Evolutionary conservation across 2,329 filamentous ascomycete species (phyloP).

Genomic region (Cladobotryum mycophilum): DNA sequence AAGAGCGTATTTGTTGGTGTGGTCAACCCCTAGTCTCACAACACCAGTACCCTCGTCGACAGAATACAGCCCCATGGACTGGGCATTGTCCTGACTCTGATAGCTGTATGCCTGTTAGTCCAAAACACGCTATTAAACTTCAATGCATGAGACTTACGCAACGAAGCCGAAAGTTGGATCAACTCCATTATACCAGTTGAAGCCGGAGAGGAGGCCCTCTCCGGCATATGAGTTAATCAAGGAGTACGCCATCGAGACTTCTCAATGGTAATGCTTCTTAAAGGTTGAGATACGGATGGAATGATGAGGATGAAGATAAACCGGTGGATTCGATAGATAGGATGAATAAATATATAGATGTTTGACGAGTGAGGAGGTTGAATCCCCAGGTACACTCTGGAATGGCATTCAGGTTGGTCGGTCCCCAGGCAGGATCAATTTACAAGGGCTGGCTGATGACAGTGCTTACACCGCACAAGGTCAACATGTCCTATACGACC

Average conservation of each 20-base stretch:
- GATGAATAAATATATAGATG: constrained; percentile 5
- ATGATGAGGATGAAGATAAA: neutral
- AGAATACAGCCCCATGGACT: constrained; percentile 34
- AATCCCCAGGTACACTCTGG: neutral
- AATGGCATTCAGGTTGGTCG: neutral
- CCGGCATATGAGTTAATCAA: constrained; percentile 38
- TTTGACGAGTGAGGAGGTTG: too few relatives aligned
- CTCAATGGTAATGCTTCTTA: neutral
- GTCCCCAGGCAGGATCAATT: neutral
- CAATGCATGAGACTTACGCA: constrained; percentile 41
- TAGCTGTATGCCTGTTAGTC: constrained; percentile 30
- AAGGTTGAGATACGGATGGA: neutral
- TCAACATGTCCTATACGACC: neutral
- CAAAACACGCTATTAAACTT: neutral
- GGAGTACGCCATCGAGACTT: constrained; percentile 32
- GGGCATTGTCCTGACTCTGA: constrained; percentile 35
- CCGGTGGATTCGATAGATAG: neutral
- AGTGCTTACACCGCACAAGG: neutral
- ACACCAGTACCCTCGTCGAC: constrained; percentile 34
- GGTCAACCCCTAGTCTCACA: constrained; percentile 43
- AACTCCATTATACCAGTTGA: constrained; percentile 42
- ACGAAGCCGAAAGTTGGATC: constrained; percentile 67
- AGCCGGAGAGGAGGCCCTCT: constrained; percentile 39
- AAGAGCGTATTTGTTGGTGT: constrained; percentile 29
- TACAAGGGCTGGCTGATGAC: neutral